These are phyloP conservation scores for Ambrosia trifida DNA, from an alignment of 129 eudicot species.

Conservation along the genomic window DNA sequence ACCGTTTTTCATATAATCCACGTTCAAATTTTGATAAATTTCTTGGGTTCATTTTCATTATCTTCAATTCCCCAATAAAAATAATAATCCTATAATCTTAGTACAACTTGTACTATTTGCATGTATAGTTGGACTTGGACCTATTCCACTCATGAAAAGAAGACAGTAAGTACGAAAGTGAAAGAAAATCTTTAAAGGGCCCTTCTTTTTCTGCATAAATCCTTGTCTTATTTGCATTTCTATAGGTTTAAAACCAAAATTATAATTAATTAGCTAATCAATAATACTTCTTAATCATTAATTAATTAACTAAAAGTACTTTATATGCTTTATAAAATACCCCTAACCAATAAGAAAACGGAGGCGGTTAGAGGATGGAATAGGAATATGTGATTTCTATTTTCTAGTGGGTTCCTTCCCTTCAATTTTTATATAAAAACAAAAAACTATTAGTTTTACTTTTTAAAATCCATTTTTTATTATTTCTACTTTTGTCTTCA, in stretches of 20 bases:
- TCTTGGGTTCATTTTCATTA: no score
- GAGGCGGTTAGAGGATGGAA: conserved; percentile 95
- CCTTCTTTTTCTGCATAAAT: conserved; percentile 22
- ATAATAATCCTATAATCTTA: background rate
- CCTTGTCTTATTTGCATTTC: conserved; percentile 38
- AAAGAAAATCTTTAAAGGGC: conserved; percentile 17
- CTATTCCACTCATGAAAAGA: background rate
- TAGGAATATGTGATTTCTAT: conserved; percentile 71
- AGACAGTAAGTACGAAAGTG: conserved; percentile 23
- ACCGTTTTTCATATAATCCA: no score
- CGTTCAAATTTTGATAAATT: no score
- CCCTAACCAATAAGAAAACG: conserved; percentile 61
- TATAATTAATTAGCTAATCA: background rate
- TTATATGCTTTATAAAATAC: no score
- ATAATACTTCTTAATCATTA: background rate
- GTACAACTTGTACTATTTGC: background rate
- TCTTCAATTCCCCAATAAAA: no score
- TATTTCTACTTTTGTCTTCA: conserved; percentile 40
- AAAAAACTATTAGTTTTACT: conserved; percentile 7
- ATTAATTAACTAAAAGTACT: no score
- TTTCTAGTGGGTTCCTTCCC: conserved; percentile 57
- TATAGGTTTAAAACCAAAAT: conserved; percentile 29
- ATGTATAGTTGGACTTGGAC: conserved; percentile 7
- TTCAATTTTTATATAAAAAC: conserved; percentile 17
- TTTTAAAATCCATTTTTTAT: conserved; percentile 9